Evolutionary conservation across 495 filamentous ascomycete species (phyloP), one percentile per base, ranked within the genome.

Genomic region (Chlorociboria aeruginascens): DNA sequence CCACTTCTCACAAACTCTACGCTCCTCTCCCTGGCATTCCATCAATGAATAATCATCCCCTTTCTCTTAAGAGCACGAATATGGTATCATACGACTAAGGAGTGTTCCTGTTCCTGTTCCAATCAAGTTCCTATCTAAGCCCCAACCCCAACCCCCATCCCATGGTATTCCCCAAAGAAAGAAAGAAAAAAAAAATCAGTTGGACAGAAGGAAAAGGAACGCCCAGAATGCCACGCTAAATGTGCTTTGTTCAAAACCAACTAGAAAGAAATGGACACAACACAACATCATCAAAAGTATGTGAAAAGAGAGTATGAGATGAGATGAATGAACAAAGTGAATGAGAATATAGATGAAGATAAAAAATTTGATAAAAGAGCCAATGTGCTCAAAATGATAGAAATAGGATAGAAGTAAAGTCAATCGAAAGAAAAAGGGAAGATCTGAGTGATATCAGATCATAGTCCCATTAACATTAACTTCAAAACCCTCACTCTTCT

Each of bases 391-490:
- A 4, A 25, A 25, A 25, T 25, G 20, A 25, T 25, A 25, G 20
- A 4, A 25, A 25, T 25, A 25, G 20, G 4, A 25, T 25, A 25
- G 20, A 25, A 25, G 20, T 25, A 4, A 25, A 25, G 20, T 25
- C 1, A 4, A 25, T 25, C 1, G 20, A 25, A 25, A 25, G 20
- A 39, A 39, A 4, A 16, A 39, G n/a, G 10, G 33, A 12, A 12
- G 2, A 7, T 51, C 35, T 11, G 31, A 9, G 36, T 30, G 14
- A 13, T 13, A 33, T 44, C 73, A 89, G 55, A 93, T 76, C 66
- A 78, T 78, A 56, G 78, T 78, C 13, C 89, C 90, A 61, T 96
- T 95, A 40, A 94, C 71, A 47, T 78, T 80, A 49, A 95, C 69
- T 61, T 82, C 79, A 41, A 76, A 93, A 8, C 89, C 89, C 52